Base-by-base conservation (phyloP, 495 filamentous ascomycete species). In the Xylaria nigripes region DNA sequence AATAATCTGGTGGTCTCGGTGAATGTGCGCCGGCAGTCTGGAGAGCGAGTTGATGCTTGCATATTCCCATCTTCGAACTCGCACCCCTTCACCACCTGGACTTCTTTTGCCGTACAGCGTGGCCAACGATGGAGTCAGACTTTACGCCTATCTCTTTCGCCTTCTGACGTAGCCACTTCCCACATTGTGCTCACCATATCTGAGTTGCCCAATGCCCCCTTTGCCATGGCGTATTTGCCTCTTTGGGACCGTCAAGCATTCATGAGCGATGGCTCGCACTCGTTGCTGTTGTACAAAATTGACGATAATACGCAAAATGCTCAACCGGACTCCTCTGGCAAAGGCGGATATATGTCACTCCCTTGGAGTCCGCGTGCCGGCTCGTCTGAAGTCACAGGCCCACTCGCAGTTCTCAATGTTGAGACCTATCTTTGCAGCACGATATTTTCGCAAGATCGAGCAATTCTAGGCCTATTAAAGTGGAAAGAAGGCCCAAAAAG, bases 351-450 rank as follows among this genome's bases (percentile, higher is more conserved):
- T 63, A 68, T 97, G 24, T 78, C 74, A 42, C 78, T 95, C 10
- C 86, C 89, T 0, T 96, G 90, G 83, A 84, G 78, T 58, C 73
- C 84, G 30, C 77, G 76, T 54, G 80, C 76, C 55, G 78, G 81
- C 45, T 76, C 77, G 38, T 86, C 85, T 62, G 87, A 93, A 55
- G 78, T 89, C 8, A 88, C 84, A 4, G 87, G 86, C 0, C 86
- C 89, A 10, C 70, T 81, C 40, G 87, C 92, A 15, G 83, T 81
- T 40, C 66, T 99, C 32, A 82, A 80, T 38, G 70, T 96, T 2
- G 82, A 90, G 52, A 96, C 90, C 1, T 91, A 91, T 63, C 81
- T 99, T 13, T 96, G 92, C 76, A 97, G 93, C 70, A 99, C 94
- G 0, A 80, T 84, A 57, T 96, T 95, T 67, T 95, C 90, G 0